Evolutionary conservation across 2,329 filamentous ascomycete species (phyloP).

Genomic region (Penicillium paneum): DNA sequence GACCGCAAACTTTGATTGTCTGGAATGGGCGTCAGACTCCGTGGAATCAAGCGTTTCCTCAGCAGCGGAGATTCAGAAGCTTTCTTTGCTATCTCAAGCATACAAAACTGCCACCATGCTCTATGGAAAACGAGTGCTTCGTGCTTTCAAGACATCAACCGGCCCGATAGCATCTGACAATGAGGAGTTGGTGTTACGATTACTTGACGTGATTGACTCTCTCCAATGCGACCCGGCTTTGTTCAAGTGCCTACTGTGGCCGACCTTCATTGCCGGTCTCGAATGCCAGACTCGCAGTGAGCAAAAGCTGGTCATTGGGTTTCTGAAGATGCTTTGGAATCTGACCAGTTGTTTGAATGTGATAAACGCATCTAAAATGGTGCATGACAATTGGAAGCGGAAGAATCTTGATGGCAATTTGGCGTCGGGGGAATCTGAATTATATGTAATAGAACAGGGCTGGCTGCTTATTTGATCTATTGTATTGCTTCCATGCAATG

Average conservation of each 20-base stretch:
- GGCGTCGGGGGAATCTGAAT: not conserved
- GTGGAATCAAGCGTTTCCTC: not conserved
- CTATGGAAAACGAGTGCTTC: slow-evolving; percentile 13
- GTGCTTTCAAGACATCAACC: not conserved
- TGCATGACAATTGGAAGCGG: slow-evolving; percentile 14
- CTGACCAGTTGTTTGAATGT: slow-evolving; percentile 22
- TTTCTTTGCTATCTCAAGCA: slow-evolving; percentile 5
- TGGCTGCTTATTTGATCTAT: not conserved
- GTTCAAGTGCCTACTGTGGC: slow-evolving; percentile 27
- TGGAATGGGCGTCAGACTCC: not conserved
- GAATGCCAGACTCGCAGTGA: slow-evolving; percentile 9
- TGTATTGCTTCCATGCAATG: not conserved
- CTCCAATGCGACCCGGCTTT: slow-evolving; percentile 6
- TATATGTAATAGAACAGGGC: not conserved
- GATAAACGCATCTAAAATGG: slow-evolving; percentile 18
- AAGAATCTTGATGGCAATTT: not conserved
- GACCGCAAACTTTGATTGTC: not conserved
- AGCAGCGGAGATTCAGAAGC: not conserved
- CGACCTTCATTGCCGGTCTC: slow-evolving; percentile 18
- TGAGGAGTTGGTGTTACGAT: not conserved
- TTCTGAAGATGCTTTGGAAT: slow-evolving; percentile 17
- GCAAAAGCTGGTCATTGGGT: not conserved
- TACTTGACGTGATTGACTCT: not conserved
- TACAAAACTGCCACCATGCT: slow-evolving; percentile 15
- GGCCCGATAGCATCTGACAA: not conserved